Base-by-base conservation (phyloP, 768 basidiomycete genomes). In the Phaeotremella skinneri region DNA sequence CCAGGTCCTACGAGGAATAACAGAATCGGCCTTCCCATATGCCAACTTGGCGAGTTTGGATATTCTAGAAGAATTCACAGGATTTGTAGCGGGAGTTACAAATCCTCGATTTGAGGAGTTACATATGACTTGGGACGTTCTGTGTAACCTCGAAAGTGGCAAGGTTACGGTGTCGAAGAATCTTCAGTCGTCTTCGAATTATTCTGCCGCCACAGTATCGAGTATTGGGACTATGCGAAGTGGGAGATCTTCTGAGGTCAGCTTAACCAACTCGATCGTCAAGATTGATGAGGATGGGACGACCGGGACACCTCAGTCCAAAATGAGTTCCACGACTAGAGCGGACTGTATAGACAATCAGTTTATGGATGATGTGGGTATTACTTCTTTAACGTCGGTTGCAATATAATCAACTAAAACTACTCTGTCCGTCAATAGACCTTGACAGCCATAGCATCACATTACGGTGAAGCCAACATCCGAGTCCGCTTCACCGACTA, bases 81-180 rank as follows among this genome's bases (percentile, higher is more conserved):
- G 90, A 13, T 99, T 87, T 72, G 92, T 99, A 52, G 96, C 93
- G 9, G 96, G 96, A 1, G 94, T 98, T 2, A 93, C 90, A 0
- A 99, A 99, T 69, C 96, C 93, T 1, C 91, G 97, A 47, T 97
- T 97, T 77, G 91, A 94, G 69, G 81, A 87, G 1, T 83, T 87
- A 0, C 85, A 86, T 0, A 82, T 84, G 13, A 73, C 75, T 26
- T 99, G 96, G 96, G 96, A 99, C 76, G 80, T 99, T 6, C 80
- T 97, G 39, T 89, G 94, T 75, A 91, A 98, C 72, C 85, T 97
- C 61, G 87, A 90, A 49, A 84, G 85, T 0, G 90, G 90, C 9
- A 85, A 84, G 34, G 89, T 99, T 58, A 86, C 86, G 2, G 87
- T 98, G 14, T 86, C 89, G 37, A 93, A 87, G 74, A 89, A 97